Evolutionary conservation across 805 yeast genomes (phyloP).

Genomic region (Kluyveromyces lactis): DNA sequence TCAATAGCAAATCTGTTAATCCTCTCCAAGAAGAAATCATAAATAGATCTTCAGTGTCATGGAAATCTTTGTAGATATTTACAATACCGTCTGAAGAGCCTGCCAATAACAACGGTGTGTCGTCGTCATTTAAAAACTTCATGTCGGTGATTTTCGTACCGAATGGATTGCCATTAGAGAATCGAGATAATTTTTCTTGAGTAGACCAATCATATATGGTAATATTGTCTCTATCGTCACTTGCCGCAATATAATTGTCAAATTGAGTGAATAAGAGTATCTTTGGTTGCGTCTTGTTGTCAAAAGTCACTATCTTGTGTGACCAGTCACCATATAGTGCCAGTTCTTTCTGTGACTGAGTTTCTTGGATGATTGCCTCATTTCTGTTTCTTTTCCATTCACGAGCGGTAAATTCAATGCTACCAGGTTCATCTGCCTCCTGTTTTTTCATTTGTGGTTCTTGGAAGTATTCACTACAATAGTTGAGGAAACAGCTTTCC

Average conservation of each 20-base stretch:
- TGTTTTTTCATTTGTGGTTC: slow-evolving; percentile 88
- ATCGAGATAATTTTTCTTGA: slow-evolving; percentile 49
- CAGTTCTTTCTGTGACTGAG: slow-evolving; percentile 81
- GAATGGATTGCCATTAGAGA: slow-evolving; percentile 76
- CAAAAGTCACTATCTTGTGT: slow-evolving; percentile 45
- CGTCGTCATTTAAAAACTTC: slow-evolving; percentile 87
- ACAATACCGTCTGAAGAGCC: slow-evolving; percentile 96
- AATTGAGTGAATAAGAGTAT: slow-evolving; percentile 79
- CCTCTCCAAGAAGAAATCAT: slow-evolving; percentile 89
- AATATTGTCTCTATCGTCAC: slow-evolving; percentile 78
- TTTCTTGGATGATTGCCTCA: slow-evolving; percentile 75
- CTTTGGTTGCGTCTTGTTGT: slow-evolving; percentile 75
- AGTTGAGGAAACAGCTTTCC: slow-evolving; percentile 59
- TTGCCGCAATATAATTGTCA: slow-evolving; percentile 70
- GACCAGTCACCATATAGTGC: slow-evolving; percentile 86
- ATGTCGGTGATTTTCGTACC: slow-evolving; percentile 86
- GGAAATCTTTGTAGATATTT: slow-evolving; percentile 72
- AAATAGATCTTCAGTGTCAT: slow-evolving; percentile 45
- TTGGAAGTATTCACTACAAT: slow-evolving; percentile 82
- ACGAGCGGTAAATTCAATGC: slow-evolving; percentile 70
- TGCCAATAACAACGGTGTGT: slow-evolving; percentile 70
- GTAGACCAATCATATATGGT: slow-evolving; percentile 84
- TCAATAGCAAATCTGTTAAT: slow-evolving; percentile 70
- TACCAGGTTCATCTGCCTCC: slow-evolving; percentile 88
- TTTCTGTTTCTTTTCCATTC: slow-evolving; percentile 88